Evolutionary conservation across 257 asterid genomes (phyloP).

Genomic region (Paulownia fortunei): DNA sequence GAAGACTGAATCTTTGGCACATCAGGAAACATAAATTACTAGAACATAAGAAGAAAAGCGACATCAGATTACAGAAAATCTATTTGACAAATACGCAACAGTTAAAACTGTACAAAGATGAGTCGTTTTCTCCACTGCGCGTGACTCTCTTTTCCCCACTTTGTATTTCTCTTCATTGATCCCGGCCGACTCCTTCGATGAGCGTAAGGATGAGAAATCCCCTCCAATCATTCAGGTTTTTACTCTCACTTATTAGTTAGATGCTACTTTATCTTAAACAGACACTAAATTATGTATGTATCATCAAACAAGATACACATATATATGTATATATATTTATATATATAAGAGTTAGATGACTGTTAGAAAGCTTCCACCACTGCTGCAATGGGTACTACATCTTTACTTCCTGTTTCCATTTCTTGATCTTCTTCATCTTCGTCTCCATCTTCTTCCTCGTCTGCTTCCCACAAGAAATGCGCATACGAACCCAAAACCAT

Average conservation of each 20-base stretch:
- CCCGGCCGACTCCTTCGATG: too few relatives aligned
- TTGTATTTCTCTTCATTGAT: too few relatives aligned
- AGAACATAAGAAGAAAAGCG: background rate
- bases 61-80: background rate
- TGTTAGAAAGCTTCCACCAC: constrained; percentile 34
- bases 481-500: constrained; percentile 76
- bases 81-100: background rate
- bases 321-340: too few relatives aligned
- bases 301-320: background rate
- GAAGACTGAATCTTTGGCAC: too few relatives aligned
- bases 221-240: background rate
- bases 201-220: background rate
- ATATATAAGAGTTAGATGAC: background rate
- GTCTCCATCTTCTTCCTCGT: constrained; percentile 40
- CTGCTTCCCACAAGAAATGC: constrained; percentile 76
- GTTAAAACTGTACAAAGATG: background rate
- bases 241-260: background rate
- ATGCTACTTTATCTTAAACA: background rate
- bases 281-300: background rate
- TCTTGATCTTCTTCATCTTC: constrained; percentile 32
- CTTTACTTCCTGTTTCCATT: constrained; percentile 5
- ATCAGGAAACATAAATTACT: background rate
- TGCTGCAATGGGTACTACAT: background rate
- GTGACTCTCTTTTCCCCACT: too few relatives aligned
- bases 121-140: background rate